Percentiles rank a stretch among this genome's conserved stretches.
These are phyloP conservation scores for Akanthomyces uredinophilus DNA, from an alignment of 2,329 filamentous ascomycete species.

Conservation along the genomic window DNA sequence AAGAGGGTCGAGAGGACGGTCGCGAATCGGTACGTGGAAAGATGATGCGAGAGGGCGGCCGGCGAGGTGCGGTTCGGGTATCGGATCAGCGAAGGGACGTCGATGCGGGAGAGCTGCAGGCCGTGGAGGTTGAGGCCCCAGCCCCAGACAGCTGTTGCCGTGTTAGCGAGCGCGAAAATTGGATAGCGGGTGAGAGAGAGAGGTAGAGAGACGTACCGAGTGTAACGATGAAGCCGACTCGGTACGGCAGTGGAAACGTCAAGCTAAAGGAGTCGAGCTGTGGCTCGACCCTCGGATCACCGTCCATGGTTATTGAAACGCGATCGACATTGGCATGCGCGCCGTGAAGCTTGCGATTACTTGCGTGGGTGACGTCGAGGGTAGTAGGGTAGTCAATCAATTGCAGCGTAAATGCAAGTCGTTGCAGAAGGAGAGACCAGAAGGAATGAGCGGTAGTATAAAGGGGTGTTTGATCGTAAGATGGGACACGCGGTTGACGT, in stretches of 20 bases:
- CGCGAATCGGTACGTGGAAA: slow-evolving; percentile 81
- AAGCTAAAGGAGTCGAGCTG: slow-evolving; percentile 81
- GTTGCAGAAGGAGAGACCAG: not conserved
- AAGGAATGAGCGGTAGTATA: not conserved
- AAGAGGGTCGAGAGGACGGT: slow-evolving; percentile 69
- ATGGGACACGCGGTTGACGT: not conserved
- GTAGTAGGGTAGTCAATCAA: no score
- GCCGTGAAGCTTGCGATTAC: not conserved
- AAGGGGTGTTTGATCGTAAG: not conserved
- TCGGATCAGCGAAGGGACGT: slow-evolving; percentile 79
- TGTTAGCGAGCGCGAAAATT: not conserved
- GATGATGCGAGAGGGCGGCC: slow-evolving; percentile 68
- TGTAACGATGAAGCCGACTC: slow-evolving; percentile 79
- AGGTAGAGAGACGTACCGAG: slow-evolving; percentile 54
- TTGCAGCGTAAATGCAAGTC: not conserved
- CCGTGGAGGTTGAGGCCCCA: slow-evolving; percentile 92
- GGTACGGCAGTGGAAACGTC: slow-evolving; percentile 81
- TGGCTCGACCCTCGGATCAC: slow-evolving; percentile 64
- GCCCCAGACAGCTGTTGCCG: slow-evolving; percentile 75
- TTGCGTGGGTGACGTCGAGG: not conserved
- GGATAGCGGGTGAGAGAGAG: not conserved
- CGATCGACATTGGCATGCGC: slow-evolving; percentile 6
- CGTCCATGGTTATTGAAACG: slow-evolving; percentile 52
- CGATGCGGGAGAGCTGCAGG: slow-evolving; percentile 73
- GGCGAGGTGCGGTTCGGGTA: slow-evolving; percentile 72